phyloP scores from a whole-genome alignment of 129 eudicot genomes.

The Chrysanthemum lavandulifolium region DNA sequence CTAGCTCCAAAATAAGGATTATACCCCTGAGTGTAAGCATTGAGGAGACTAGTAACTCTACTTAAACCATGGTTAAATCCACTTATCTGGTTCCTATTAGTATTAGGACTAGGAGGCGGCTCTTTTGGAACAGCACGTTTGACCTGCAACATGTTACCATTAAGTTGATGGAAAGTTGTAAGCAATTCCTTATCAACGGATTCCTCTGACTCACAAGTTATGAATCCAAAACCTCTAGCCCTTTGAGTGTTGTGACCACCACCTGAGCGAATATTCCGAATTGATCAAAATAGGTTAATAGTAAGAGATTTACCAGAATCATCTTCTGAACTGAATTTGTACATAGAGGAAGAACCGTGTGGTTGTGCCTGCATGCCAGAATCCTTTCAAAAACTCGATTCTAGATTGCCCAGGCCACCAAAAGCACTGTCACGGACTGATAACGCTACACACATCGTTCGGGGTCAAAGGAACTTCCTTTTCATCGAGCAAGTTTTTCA shows the following conservation, averaged over 20 bases:
- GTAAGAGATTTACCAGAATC: no score
- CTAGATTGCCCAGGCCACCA: no score
- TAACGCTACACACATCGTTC: no score
- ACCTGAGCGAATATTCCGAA: conserved; percentile 85
- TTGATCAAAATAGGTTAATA: conserved; percentile 65
- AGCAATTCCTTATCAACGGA: conserved; percentile 77
- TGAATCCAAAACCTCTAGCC: conserved; percentile 94
- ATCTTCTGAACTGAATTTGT: no score
- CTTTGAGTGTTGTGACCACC: conserved; percentile 97
- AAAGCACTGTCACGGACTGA: no score
- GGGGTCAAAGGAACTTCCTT: no score
- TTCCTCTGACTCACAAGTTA: conserved; percentile 89
- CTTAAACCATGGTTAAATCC: conserved; percentile 57
- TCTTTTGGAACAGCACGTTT: conserved; percentile 93
- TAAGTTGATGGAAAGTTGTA: conserved; percentile 80
- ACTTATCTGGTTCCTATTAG: conserved; percentile 42
- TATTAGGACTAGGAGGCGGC: conserved; percentile 65
- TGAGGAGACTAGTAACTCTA: conserved; percentile 60
- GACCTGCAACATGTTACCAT: conserved; percentile 95
- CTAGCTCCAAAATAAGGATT: conserved; percentile 46
- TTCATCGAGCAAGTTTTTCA: no score
- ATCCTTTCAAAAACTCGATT: no score
- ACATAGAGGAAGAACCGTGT: no score
- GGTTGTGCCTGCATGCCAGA: no score
- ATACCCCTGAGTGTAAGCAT: neutral